Conservation (phyloP, 2,329 filamentous ascomycete species). For the Cladosporium sp. region DNA sequence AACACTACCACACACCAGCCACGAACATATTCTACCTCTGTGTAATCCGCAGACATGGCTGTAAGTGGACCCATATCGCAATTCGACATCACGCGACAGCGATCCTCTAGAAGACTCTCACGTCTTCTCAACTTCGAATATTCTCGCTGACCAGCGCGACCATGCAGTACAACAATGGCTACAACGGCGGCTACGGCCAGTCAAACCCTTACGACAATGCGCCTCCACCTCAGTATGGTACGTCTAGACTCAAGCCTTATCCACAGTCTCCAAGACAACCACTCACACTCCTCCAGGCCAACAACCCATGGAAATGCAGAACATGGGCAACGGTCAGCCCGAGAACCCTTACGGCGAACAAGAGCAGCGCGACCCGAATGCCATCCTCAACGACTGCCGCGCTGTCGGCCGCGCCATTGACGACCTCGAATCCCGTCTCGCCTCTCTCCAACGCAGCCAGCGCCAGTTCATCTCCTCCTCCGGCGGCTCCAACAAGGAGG, state of each 20-base stretch:
- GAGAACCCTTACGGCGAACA: conserved; percentile 22
- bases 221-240: conserved; percentile 29
- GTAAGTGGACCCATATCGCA: not conserved
- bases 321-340: conserved; percentile 49
- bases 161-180: conserved; percentile 37
- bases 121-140: not conserved
- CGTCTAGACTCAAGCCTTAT: not conserved
- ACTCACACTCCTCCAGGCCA: conserved; percentile 2
- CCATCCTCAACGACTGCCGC: conserved; percentile 77
- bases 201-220: conserved; percentile 50
- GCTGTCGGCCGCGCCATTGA: conserved; percentile 75
- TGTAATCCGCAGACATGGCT: not conserved
- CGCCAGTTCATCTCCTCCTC: conserved; percentile 66
- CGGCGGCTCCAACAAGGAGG: conserved; percentile 56
- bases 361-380: conserved; percentile 58
- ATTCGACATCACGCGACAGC: not conserved
- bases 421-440: conserved; percentile 66
- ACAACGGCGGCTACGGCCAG: conserved; percentile 47
- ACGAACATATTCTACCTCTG: not conserved
- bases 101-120: not conserved
- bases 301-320: conserved; percentile 62
- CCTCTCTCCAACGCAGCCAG: conserved; percentile 67
- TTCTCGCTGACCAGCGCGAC: conserved; percentile 8
- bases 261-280: not conserved
- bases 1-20: not conserved